phyloP scores from a whole-genome alignment of 2,329 filamentous ascomycete species.

The Phoma sp. region DNA sequence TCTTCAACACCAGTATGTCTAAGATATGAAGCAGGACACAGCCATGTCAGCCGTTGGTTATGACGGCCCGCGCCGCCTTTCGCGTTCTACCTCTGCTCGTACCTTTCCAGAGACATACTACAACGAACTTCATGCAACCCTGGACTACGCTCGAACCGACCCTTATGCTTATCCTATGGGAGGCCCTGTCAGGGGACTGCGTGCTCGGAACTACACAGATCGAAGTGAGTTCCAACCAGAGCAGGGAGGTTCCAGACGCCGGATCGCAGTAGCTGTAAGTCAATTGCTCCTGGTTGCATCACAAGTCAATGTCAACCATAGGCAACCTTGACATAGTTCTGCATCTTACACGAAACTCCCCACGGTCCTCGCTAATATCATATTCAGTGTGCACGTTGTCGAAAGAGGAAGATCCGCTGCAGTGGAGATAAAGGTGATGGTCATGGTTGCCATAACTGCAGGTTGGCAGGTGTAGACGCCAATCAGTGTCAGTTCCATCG shows the following conservation, averaged over 20 bases:
- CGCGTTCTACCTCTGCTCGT: constrained; percentile 19
- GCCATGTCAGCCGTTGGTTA: constrained; percentile 25
- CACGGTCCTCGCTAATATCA: not conserved
- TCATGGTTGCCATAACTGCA: constrained; percentile 84
- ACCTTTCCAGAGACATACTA: constrained; percentile 23
- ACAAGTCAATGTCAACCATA: no score
- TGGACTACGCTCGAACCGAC: constrained; percentile 29
- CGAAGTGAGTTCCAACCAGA: constrained; percentile 39
- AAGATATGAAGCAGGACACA: not conserved
- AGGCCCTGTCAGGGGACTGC: constrained; percentile 27
- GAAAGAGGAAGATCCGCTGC: constrained; percentile 94
- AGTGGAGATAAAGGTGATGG: constrained; percentile 82
- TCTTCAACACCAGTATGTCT: not conserved
- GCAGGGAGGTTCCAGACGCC: constrained; percentile 52
- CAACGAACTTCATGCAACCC: constrained; percentile 33
- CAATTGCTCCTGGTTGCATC: not conserved
- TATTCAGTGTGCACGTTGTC: constrained; percentile 81
- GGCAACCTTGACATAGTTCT: not conserved
- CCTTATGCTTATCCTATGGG: constrained; percentile 36
- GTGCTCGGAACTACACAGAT: constrained; percentile 12
- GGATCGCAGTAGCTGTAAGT: constrained; percentile 57
- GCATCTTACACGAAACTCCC: no score
- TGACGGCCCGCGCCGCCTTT: constrained; percentile 25
- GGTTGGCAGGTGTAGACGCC: constrained; percentile 70
- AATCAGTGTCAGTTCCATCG: constrained; percentile 77